Base-by-base conservation (phyloP, 768 basidiomycete genomes). In the Coprinellus aureogranulatus region DNA sequence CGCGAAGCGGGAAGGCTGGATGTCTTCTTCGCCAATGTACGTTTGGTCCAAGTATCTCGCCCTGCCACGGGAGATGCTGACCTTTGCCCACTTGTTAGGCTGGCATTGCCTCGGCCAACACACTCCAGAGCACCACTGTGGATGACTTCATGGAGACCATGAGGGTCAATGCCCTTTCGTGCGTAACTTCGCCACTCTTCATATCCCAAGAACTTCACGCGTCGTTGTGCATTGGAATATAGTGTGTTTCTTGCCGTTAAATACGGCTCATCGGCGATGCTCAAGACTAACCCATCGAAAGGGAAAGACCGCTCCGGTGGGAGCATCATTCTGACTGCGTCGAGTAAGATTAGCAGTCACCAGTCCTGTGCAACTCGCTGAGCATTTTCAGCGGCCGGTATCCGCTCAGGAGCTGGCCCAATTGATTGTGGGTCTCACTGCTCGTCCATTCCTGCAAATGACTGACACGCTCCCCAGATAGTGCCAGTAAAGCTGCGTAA, bases 21-120 rank as follows among this genome's bases (percentile, higher is more conserved):
- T 63, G 86, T 95, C 61, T 97, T 97, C 79, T 98, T 94, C 68
- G 95, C 95, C 31, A 97, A 98, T 68, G 94, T 92, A 65, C 53
- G 84, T 65, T 20, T n/a, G n/a, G n/a, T n/a, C n/a, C 2, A 23
- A 50, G 41, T 41, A 22, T 37, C 40, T 46, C n/a, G 18, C 16
- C 26, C 37, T 2, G 28, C 46, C 46, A 4, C 9, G n/a, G n/a
- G n/a, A 18, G 18, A 27, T 16, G 14, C 11, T 25, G 23, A 55
- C 58, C 60, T 34, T 34, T 34, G 34, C 14, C 8, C 6, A 6
- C 34, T 34, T 34, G 34, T 14, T 59, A 93, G 90, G 92, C 91
- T 55, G 92, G 90, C 11, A 70, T 89, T 50, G 81, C 78, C 2
- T 77, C 78, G 1, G 65, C 37, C 20, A 61, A 74, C 40, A 64